A percentile compares a stretch with the other conserved stretches of the same genome.
phyloP scores from a whole-genome alignment of 2,329 filamentous ascomycete species.

The Apiospora aurea region DNA sequence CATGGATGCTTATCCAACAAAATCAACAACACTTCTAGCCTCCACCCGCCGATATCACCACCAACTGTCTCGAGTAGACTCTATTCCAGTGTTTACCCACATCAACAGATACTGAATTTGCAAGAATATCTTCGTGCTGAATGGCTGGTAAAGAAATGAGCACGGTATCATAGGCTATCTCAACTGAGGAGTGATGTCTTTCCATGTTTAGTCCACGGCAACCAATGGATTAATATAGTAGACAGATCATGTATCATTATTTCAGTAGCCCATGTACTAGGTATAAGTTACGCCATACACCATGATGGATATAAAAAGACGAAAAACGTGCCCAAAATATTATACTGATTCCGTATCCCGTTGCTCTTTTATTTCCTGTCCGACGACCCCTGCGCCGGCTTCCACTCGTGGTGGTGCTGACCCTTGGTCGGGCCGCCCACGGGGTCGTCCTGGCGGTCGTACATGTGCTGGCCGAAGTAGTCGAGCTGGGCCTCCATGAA shows the following conservation, averaged over 20 bases:
- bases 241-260: background rate
- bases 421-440: slow-evolving; percentile 60
- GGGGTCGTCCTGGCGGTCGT: slow-evolving; percentile 63
- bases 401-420: slow-evolving; percentile 70
- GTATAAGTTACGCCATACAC: slow-evolving; percentile 3
- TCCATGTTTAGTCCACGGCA: background rate
- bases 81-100: no score
- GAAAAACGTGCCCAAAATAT: background rate
- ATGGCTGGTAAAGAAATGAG: background rate
- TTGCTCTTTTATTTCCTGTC: background rate
- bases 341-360: background rate
- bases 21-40: no score
- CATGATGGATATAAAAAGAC: background rate
- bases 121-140: background rate
- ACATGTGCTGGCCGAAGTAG: slow-evolving; percentile 74
- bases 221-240: background rate
- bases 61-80: no score
- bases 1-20: background rate
- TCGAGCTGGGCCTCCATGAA: slow-evolving; percentile 77
- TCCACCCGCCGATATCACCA: no score
- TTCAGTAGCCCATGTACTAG: background rate
- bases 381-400: slow-evolving; percentile 42
- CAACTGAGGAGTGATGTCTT: background rate
- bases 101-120: no score
- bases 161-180: background rate